Base-by-base conservation (phyloP, 2,329 filamentous ascomycete species). In the Didymella pomorum region DNA sequence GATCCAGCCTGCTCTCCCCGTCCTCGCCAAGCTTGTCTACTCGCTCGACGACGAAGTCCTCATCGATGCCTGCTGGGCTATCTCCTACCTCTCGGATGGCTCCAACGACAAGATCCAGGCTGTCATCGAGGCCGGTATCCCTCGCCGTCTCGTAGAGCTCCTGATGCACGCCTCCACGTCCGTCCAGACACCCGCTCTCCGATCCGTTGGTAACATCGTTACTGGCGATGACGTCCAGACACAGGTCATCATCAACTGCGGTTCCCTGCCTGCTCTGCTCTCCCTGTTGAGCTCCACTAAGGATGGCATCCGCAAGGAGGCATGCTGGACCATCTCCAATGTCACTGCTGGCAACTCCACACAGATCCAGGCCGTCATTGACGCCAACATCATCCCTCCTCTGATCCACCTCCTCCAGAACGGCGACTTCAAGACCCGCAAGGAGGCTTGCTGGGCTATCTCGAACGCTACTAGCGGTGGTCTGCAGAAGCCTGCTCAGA, bases 311-410 rank as follows among this genome's bases (percentile, higher is more conserved):
- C 92, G 95, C 67, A 99, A 99, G 85, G 95, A 99, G 80, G 95
- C 95, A 26, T 99, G 95, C 87, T 99, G 95, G 95, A 99, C 95
- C 49, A 99, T 99, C 71, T 97, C 93, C 76, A 99, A 99, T 85
- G 92, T 99, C 73, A 99, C 95, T 29, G 95, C 95, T 60, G 95
- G 95, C 62, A 99, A 99, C 84, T 97, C 94, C 35, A 92, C 90
- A 57, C 95, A 99, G 81, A 99, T 99, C 71, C 95, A 99, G 83
- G 84, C 93, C 10, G 95, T 99, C 55, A 90, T 99, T 71, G 95
- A 99, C 73, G 93, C 93, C 71, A 95, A 96, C 81, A 96, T 99
- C 74, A 95, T 99, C 69, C 93, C 93, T 33, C 95, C 95, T 61
- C 84, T 99, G 71, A 97, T 99, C 76, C 93, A 98, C 79, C 87